phyloP scores from a whole-genome alignment of 1,139 yeast genomes.

The Candida smagusa region DNA sequence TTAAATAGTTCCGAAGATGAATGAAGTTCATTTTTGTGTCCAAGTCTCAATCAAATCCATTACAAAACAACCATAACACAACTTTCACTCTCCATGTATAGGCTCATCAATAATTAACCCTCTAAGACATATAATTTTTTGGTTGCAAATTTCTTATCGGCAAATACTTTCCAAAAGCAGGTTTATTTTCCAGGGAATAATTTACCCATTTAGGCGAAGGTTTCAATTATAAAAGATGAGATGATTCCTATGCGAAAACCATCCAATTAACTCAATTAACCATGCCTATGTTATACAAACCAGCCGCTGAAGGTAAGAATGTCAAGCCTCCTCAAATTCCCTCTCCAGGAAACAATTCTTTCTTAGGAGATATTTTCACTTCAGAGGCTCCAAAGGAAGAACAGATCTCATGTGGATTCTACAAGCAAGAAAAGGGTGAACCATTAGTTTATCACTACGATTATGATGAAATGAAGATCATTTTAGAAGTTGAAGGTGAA shows the following conservation, averaged over 20 bases:
- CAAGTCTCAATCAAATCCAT: no score
- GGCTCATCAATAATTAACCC: no score
- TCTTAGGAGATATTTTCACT: constrained; percentile 60
- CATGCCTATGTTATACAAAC: constrained; percentile 60
- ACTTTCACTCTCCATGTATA: no score
- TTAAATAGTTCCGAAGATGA: no score
- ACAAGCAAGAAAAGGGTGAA: constrained; percentile 64
- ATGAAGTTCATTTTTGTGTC: no score
- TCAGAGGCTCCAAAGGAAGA: constrained; percentile 57
- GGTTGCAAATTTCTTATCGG: neutral
- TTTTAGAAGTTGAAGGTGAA: constrained; percentile 63
- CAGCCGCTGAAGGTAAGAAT: constrained; percentile 51
- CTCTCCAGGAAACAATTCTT: constrained; percentile 59
- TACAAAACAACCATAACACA: no score
- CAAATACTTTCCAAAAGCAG: neutral
- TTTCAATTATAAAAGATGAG: neutral
- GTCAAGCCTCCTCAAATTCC: constrained; percentile 58
- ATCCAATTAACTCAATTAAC: neutral
- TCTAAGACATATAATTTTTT: neutral
- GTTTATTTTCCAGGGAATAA: no score
- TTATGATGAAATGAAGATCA: constrained; percentile 71
- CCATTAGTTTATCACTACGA: constrained; percentile 60
- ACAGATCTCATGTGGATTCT: constrained; percentile 64
- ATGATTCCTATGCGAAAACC: neutral
- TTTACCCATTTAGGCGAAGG: neutral